phyloP scores from a whole-genome alignment of 2,329 filamentous ascomycete genomes.

The Pseudopithomyces maydicus region DNA sequence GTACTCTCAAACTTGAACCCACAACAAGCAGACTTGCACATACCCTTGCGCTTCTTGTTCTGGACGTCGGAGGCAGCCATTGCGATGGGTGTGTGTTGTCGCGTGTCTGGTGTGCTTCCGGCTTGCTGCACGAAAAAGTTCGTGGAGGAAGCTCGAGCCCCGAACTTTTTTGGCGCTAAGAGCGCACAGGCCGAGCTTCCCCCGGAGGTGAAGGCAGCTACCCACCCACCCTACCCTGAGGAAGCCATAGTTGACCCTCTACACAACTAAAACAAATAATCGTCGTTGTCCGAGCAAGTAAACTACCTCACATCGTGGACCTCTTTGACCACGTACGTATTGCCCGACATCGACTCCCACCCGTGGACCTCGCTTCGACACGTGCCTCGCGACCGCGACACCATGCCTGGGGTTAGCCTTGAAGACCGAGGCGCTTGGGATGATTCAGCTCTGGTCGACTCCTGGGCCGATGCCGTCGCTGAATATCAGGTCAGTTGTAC shows the following conservation, averaged over 20 bases:
- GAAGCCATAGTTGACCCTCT: neutral
- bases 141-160: constrained; percentile 32
- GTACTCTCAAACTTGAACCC: neutral
- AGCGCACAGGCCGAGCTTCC: constrained; percentile 15
- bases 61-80: constrained; percentile 61
- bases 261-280: neutral
- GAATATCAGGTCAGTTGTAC: constrained; percentile 40
- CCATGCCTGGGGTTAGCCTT: constrained; percentile 34
- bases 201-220: constrained; percentile 3
- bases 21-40: neutral
- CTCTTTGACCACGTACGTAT: neutral
- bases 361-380: neutral
- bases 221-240: neutral
- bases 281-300: neutral
- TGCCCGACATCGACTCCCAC: neutral
- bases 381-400: neutral
- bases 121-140: constrained; percentile 36
- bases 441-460: constrained; percentile 41
- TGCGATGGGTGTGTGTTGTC: constrained; percentile 24
- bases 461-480: constrained; percentile 42
- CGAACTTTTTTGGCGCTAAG: constrained; percentile 16
- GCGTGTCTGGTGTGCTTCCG: constrained; percentile 11
- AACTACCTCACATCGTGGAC: too few relatives aligned
- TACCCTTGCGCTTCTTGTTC: constrained; percentile 62
- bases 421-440: constrained; percentile 44